A percentile compares a stretch with the other conserved stretches of the same genome.
phyloP scores from a whole-genome alignment of 1,284 basidiomycete species.

The Microbotryomycetes sp. region DNA sequence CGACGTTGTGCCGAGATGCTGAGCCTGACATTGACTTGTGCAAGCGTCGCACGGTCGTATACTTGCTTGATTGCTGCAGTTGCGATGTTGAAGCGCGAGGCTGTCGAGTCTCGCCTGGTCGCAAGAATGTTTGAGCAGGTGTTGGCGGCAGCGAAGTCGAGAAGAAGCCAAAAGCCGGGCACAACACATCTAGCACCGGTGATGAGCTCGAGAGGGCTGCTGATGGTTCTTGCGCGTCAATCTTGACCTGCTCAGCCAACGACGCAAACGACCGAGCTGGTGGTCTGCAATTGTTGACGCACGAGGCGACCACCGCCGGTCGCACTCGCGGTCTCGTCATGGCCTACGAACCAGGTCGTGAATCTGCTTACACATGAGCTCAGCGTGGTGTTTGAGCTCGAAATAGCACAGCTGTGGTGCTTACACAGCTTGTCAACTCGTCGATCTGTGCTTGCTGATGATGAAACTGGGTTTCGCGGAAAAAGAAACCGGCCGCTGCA shows the following conservation, averaged over 20 bases:
- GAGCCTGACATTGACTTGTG: background rate
- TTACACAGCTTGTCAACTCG: no score
- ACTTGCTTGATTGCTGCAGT: no score
- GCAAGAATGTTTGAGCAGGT: background rate
- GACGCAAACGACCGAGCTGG: background rate
- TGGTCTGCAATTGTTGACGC: background rate
- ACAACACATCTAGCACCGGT: conserved; percentile 16
- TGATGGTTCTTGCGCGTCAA: no score
- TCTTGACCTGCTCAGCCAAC: no score
- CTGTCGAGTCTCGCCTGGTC: background rate
- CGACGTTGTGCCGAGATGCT: background rate
- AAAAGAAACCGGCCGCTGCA: no score
- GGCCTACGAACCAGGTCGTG: no score
- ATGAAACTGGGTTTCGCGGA: no score
- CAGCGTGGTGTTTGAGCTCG: no score
- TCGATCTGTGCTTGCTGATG: no score
- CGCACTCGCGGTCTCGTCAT: conserved; percentile 3
- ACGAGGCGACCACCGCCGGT: conserved; percentile 1
- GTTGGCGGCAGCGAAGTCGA: conserved; percentile 24
- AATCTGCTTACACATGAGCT: no score
- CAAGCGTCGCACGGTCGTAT: background rate
- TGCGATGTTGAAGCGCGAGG: background rate
- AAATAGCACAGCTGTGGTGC: no score
- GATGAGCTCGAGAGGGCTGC: no score
- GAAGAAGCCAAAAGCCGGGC: conserved; percentile 31